These are phyloP conservation scores for Eragrostis tef DNA, from an alignment of 202 grass and related monocot genomes.

Conservation along the genomic window DNA sequence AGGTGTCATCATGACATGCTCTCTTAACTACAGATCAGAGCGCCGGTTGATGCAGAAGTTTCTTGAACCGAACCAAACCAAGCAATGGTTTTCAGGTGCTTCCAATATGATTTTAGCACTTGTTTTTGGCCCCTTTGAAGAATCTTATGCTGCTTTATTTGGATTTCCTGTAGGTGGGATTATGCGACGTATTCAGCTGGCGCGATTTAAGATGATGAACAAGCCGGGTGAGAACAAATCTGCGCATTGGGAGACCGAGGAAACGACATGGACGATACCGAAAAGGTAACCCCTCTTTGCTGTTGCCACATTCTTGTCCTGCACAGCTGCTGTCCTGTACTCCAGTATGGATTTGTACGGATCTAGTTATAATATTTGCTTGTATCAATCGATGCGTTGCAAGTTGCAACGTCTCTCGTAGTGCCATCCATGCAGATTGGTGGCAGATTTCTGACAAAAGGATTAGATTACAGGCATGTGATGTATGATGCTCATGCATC, in stretches of 20 bases:
- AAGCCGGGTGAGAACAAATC: background rate
- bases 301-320: background rate
- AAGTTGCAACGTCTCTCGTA: background rate
- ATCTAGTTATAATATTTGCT: background rate
- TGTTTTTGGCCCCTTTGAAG: background rate
- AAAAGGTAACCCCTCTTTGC: conserved; percentile 13
- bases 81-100: conserved; percentile 2
- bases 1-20: background rate
- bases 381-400: background rate
- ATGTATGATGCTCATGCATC: background rate
- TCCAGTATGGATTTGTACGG: background rate
- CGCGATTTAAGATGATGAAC: background rate
- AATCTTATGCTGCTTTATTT: background rate
- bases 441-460: background rate
- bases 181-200: conserved; percentile 7
- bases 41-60: conserved; percentile 29
- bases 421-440: background rate
- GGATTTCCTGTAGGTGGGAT: background rate
- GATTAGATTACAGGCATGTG: background rate
- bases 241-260: background rate
- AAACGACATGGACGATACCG: background rate
- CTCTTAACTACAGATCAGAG: background rate
- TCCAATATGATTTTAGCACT: background rate
- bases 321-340: background rate
- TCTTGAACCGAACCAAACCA: background rate